phyloP scores from a whole-genome alignment of 169 alveolate genomes.

The Eimeria maxima region DNA sequence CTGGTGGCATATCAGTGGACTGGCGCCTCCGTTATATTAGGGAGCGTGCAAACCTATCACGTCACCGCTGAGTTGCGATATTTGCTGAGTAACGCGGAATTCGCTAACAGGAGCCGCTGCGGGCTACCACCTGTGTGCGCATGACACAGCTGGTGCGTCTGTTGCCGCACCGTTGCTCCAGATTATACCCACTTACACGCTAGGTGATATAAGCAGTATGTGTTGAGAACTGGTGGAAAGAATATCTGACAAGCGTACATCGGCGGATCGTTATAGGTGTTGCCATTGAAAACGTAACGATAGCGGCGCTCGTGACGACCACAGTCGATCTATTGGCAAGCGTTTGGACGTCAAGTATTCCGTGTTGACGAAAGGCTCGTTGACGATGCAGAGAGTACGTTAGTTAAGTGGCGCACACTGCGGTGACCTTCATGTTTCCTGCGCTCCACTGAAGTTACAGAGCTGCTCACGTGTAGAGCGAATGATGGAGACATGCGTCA shows the following conservation, averaged over 20 bases:
- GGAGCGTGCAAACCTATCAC: neutral
- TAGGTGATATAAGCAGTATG: neutral
- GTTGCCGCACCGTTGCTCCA: neutral
- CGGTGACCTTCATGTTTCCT: neutral
- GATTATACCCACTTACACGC: neutral
- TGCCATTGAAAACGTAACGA: neutral
- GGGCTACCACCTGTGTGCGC: neutral
- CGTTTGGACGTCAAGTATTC: neutral
- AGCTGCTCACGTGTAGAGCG: neutral
- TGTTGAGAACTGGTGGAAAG: neutral
- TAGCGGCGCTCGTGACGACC: neutral
- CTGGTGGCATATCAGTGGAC: neutral
- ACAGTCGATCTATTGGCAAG: neutral
- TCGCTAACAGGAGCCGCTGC: neutral
- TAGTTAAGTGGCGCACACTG: neutral
- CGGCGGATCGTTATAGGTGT: neutral
- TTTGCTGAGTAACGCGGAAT: neutral
- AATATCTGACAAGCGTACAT: neutral
- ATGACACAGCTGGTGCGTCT: neutral
- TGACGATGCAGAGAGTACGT: neutral
- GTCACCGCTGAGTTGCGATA: neutral
- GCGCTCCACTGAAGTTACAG: neutral
- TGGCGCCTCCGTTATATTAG: neutral
- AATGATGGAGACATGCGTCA: neutral
- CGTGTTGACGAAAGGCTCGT: neutral